A percentile compares a stretch with the other conserved stretches of the same genome.
These are phyloP conservation scores for Circinella minor DNA, from an alignment of 371 early-diverging fungal species.

Conservation along the genomic window DNA sequence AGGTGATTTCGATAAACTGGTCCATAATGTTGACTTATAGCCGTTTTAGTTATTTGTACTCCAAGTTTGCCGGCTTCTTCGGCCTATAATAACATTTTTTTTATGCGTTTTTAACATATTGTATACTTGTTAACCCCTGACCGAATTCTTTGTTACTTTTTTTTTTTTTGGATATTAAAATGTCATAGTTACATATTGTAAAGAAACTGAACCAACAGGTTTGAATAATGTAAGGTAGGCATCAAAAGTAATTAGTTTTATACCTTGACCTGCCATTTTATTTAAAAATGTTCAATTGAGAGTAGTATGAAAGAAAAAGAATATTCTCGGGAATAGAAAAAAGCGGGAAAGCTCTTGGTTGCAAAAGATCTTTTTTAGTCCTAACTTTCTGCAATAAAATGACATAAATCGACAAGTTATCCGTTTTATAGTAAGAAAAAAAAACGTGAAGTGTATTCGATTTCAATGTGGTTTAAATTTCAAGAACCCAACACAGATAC, in stretches of 20 bases:
- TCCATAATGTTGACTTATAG: conserved; percentile 39
- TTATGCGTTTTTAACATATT: too few relatives aligned
- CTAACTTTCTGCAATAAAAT: too few relatives aligned
- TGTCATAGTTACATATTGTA: conserved; percentile 21
- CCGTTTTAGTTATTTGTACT: conserved; percentile 32
- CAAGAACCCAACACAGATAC: too few relatives aligned
- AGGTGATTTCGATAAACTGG: conserved; percentile 33
- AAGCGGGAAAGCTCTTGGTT: too few relatives aligned
- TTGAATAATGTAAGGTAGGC: conserved; percentile 50
- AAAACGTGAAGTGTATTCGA: too few relatives aligned
- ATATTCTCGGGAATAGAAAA: background rate
- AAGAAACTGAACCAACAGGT: conserved; percentile 33
- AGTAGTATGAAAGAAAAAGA: background rate
- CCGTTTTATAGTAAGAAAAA: too few relatives aligned
- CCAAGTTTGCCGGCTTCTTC: conserved; percentile 42
- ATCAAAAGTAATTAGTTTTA: conserved; percentile 45
- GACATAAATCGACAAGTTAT: too few relatives aligned
- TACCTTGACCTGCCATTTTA: background rate
- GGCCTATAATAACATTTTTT: conserved; percentile 24
- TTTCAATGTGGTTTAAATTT: too few relatives aligned
- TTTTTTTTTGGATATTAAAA: too few relatives aligned
- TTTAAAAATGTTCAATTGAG: background rate
- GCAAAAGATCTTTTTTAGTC: too few relatives aligned
- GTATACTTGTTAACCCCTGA: too few relatives aligned
- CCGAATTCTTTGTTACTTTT: too few relatives aligned